phyloP scores from a whole-genome alignment of 306 rosid species.

The Cucurbita ficifolia region DNA sequence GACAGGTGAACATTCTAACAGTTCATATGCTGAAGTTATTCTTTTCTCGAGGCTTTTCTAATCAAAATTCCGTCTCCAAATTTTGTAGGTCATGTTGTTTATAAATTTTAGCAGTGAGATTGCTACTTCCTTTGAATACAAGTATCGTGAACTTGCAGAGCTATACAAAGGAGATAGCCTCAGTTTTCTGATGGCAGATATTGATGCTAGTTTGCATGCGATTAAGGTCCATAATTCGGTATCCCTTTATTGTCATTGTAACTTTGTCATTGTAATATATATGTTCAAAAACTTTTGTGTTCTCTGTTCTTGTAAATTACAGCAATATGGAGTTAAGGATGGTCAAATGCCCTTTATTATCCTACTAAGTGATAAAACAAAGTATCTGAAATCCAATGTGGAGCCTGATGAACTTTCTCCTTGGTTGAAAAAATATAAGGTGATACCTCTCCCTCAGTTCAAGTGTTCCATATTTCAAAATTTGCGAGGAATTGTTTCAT shows the following conservation, averaged over 20 bases:
- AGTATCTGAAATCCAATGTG: slow-evolving; percentile 59
- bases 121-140: slow-evolving; percentile 46
- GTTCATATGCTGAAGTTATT: not conserved
- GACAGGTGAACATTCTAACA: not conserved
- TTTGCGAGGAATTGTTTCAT: not conserved
- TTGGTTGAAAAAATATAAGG: slow-evolving; percentile 85
- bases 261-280: slow-evolving; percentile 26
- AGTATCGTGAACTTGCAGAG: slow-evolving; percentile 65
- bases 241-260: slow-evolving; percentile 22
- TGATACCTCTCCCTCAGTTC: slow-evolving; percentile 12
- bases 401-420: slow-evolving; percentile 47
- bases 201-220: slow-evolving; percentile 24
- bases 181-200: slow-evolving; percentile 71
- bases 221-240: not conserved
- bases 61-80: slow-evolving; percentile 11
- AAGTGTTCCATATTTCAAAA: not conserved
- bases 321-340: slow-evolving; percentile 75
- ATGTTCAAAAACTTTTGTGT: not conserved
- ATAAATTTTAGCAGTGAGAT: slow-evolving; percentile 42
- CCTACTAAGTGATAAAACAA: slow-evolving; percentile 49
- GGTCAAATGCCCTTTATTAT: slow-evolving; percentile 63
- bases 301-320: slow-evolving; percentile 12
- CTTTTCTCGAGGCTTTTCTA: not conserved
- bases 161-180: slow-evolving; percentile 32
- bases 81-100: slow-evolving; percentile 80